These are phyloP conservation scores for Chlorella sorokiniana DNA, from an alignment of 139 green algal genomes.

Conservation along the genomic window DNA sequence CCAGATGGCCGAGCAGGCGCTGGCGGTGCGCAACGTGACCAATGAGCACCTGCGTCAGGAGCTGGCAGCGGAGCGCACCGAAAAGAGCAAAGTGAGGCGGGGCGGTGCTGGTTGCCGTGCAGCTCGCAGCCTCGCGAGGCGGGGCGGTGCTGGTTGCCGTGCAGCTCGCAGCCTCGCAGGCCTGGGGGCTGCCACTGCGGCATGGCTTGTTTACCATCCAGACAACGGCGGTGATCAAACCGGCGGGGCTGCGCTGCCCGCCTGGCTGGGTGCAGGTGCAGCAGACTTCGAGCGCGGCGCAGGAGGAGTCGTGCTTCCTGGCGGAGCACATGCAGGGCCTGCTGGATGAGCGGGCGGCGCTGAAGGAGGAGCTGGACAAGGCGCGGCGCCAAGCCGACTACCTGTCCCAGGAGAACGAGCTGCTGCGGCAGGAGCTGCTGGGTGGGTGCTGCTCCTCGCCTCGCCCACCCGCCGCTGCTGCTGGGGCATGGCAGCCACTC, in stretches of 20 bases:
- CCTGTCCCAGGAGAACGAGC: slow-evolving; percentile 1
- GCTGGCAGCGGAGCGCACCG: neutral
- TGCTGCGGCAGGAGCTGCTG: slow-evolving; percentile 30
- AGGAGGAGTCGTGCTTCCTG: slow-evolving; percentile 29
- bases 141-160: no score
- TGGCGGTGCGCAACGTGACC: neutral
- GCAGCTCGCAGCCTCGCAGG: no score
- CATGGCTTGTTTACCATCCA: no score
- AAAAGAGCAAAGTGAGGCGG: neutral
- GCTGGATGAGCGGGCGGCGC: neutral
- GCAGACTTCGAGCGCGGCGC: slow-evolving; percentile 1
- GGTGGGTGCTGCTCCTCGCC: neutral
- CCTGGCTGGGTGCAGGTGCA: neutral
- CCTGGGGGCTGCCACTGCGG: no score
- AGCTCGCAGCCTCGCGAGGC: no score
- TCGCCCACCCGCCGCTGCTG: no score
- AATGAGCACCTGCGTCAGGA: neutral
- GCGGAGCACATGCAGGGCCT: slow-evolving; percentile 19
- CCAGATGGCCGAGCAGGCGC: slow-evolving; percentile 27
- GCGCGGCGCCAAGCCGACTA: slow-evolving; percentile 6
- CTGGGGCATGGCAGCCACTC: neutral
- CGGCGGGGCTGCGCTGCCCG: no score
- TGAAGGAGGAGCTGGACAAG: slow-evolving; percentile 19
- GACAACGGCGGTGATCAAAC: no score
- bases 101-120: neutral